Base-by-base conservation (phyloP, 495 filamentous ascomycete genomes). In the Amphirosellinia nigrospora region DNA sequence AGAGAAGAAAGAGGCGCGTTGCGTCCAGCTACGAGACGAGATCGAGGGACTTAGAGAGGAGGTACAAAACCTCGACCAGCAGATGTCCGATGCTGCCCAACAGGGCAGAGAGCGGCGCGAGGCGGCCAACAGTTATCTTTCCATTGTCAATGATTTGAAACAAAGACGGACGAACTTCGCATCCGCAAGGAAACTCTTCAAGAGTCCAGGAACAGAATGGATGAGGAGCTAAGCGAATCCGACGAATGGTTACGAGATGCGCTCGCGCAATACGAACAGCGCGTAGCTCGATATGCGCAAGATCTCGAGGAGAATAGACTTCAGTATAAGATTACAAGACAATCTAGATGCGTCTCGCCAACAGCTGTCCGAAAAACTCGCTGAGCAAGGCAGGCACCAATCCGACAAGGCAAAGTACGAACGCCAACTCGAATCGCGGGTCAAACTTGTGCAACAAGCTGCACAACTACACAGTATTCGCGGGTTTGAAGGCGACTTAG, bases 401-500 rank as follows among this genome's bases (percentile, higher is more conserved):
- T 94, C 94, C 9, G 89, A 97, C 77, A 93, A 94, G 78, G 89
- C 90, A 74, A 91, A 91, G 70, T 94, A 95, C 73, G 93, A 97
- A 75, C 88, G 89, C 13, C 91, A 97, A 61, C 74, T 97, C 6
- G 82, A 86, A 70, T 79, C 86, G 30, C 90, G 95, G 32, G 85
- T 90, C 69, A 82, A 81, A 1, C 86, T 96, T 78, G 89, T 98
- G 68, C 92, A 88, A 71, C 90, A 96, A 13, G 87, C 92, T 52
- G 92, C 94, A 21, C 86, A 89, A 34, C 83, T 82, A n/a, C 93
- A 98, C 77, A 90, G 88, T 67, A 91, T 98, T 66, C 89, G 92
- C 26, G 94, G 94, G 0, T 95, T 93, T 73, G 93, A 97, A 64
- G 86, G 87, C 11, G 88, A 94, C 46, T 80, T 97, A 62, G 89